These are phyloP conservation scores for Pestalotiopsis sp. DNA, from an alignment of 2,329 filamentous ascomycete species.

Conservation along the genomic window DNA sequence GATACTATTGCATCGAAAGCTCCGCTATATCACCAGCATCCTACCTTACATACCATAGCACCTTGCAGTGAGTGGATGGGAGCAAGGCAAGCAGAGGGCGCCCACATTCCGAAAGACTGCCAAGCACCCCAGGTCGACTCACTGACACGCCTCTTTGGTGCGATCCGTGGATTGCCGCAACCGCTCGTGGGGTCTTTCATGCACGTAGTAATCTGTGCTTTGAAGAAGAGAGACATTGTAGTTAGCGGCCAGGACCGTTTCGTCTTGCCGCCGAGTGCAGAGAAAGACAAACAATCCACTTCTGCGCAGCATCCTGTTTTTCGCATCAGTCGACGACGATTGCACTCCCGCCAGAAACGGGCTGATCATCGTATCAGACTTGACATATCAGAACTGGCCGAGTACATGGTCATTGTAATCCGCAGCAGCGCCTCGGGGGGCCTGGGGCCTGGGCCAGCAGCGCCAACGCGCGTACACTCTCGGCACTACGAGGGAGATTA, in stretches of 20 bases:
- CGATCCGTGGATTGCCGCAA: not conserved
- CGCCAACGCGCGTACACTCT: slow-evolving; percentile 1
- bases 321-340: no score
- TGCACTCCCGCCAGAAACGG: not conserved
- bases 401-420: not conserved
- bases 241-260: not conserved
- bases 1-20: not conserved
- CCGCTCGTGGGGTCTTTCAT: not conserved
- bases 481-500: not conserved
- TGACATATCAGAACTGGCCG: not conserved
- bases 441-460: not conserved
- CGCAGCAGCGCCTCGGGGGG: not conserved
- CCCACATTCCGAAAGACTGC: slow-evolving; percentile 2
- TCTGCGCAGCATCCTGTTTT: not conserved
- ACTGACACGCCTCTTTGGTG: not conserved
- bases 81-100: not conserved
- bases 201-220: not conserved
- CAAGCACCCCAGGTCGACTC: not conserved
- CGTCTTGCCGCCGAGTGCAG: not conserved
- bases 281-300: not conserved
- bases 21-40: not conserved
- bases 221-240: not conserved
- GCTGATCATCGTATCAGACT: not conserved
- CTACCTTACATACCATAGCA: not conserved
- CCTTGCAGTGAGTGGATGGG: not conserved